Conservation (phyloP, 1,284 basidiomycete genomes). For the Exobasidium rhododendri region DNA sequence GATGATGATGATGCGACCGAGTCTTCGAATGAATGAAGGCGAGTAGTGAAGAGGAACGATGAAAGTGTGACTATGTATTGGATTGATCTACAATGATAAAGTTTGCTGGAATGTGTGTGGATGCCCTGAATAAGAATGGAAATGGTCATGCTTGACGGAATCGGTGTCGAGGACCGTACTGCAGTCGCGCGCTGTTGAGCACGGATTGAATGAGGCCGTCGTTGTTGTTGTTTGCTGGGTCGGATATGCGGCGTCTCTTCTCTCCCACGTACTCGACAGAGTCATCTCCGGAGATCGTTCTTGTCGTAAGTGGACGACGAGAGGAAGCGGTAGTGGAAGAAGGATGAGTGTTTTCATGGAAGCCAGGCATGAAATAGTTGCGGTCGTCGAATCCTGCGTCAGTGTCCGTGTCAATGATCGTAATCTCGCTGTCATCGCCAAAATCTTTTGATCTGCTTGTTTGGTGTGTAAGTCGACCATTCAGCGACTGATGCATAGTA, state of each 20-base stretch:
- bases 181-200: neutral
- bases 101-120: no score
- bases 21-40: no score
- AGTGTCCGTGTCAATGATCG: slow-evolving; percentile 1
- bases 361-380: neutral
- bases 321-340: neutral
- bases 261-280: neutral
- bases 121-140: no score
- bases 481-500: no score
- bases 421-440: neutral
- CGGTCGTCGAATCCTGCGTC: neutral
- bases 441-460: neutral
- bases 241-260: neutral
- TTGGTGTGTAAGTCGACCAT: no score
- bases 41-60: no score
- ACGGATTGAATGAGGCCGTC: neutral
- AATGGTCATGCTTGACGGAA: no score
- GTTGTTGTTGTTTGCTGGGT: neutral
- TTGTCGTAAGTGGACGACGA: neutral
- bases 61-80: no score
- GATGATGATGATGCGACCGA: no score
- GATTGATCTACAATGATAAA: no score
- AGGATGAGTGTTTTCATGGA: neutral
- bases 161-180: neutral
- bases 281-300: neutral